phyloP scores from a whole-genome alignment of 345 rosid genomes.

The Leavenworthia alabamica region DNA sequence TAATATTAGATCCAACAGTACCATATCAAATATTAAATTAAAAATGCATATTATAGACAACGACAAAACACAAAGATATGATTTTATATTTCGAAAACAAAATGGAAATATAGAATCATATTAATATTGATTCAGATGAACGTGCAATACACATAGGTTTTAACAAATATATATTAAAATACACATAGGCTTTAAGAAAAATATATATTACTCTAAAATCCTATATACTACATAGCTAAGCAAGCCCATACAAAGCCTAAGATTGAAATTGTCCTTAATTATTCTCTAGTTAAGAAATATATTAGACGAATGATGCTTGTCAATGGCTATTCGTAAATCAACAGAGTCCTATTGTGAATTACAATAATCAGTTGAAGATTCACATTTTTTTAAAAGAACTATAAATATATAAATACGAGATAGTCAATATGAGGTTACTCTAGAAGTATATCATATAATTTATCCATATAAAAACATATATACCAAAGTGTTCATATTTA shows the following conservation, averaged over 20 bases:
- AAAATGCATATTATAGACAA: neutral
- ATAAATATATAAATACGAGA: neutral
- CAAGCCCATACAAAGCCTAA: neutral
- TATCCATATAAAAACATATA: neutral
- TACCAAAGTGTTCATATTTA: neutral
- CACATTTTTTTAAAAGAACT: neutral
- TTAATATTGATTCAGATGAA: neutral
- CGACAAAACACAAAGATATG: neutral
- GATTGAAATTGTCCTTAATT: neutral
- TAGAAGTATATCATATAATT: neutral
- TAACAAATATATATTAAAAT: neutral
- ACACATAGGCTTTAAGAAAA: neutral
- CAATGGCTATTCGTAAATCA: neutral
- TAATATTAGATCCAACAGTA: neutral
- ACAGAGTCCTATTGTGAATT: neutral
- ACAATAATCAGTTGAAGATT: neutral
- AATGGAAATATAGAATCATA: neutral
- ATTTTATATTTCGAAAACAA: slow-evolving; percentile 5
- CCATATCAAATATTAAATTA: neutral
- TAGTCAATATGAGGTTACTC: neutral
- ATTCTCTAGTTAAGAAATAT: neutral
- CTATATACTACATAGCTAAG: neutral
- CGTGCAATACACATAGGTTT: slow-evolving; percentile 21
- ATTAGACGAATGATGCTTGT: neutral
- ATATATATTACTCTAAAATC: neutral